phyloP scores from a whole-genome alignment of 345 rosid genomes.

The Limnanthes douglasii region DNA sequence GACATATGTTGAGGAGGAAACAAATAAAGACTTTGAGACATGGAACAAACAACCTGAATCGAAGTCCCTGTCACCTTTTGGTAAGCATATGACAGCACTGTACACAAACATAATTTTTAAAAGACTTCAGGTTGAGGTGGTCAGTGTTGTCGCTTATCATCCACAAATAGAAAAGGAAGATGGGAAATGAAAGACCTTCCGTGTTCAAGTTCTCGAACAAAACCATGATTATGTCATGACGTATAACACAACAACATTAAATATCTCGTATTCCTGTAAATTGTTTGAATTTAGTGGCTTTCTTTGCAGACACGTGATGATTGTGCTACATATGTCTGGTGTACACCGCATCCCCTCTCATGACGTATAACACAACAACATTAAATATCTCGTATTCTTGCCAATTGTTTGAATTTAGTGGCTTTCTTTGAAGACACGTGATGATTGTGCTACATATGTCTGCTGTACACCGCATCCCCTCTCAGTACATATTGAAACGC shows the following conservation, averaged over 20 bases:
- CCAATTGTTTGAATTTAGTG: slow-evolving; percentile 30
- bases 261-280: slow-evolving; percentile 28
- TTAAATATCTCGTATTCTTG: slow-evolving; percentile 30
- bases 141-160: slow-evolving; percentile 44
- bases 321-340: slow-evolving; percentile 40
- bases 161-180: slow-evolving; percentile 37
- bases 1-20: slow-evolving; percentile 49
- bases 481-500: slow-evolving; percentile 30
- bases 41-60: slow-evolving; percentile 29
- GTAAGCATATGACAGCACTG: slow-evolving; percentile 25
- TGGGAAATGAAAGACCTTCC: slow-evolving; percentile 14
- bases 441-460: slow-evolving; percentile 42
- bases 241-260: slow-evolving; percentile 16
- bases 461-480: slow-evolving; percentile 28
- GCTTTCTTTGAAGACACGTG: slow-evolving; percentile 44
- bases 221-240: slow-evolving; percentile 30
- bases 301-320: slow-evolving; percentile 42
- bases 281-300: slow-evolving; percentile 34
- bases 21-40: slow-evolving; percentile 39
- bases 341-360: slow-evolving; percentile 25
- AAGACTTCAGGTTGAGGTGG: slow-evolving; percentile 36
- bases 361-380: slow-evolving; percentile 22
- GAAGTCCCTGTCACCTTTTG: slow-evolving; percentile 46
- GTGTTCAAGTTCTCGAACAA: slow-evolving; percentile 42
- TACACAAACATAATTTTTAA: slow-evolving; percentile 37